Conservation (phyloP, 371 early-diverging fungal species). For the Synchytrium microbalum region DNA sequence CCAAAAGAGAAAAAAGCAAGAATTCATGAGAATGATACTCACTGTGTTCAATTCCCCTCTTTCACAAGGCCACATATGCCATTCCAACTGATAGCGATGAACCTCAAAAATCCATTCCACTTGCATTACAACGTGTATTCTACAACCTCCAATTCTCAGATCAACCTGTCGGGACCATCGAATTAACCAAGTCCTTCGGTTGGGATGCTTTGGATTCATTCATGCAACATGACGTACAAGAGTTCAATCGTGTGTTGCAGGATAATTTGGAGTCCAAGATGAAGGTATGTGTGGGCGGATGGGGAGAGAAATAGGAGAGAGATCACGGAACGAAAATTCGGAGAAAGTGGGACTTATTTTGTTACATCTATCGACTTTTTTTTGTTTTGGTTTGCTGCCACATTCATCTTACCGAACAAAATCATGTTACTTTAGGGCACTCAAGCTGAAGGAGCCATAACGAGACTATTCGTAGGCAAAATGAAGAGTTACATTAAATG, state of each 20-base stretch:
- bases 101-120: slow-evolving; percentile 72
- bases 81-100: slow-evolving; percentile 86
- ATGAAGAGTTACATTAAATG: slow-evolving; percentile 94
- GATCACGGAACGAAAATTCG: too few relatives aligned
- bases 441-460: slow-evolving; percentile 84
- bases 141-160: slow-evolving; percentile 72
- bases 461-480: slow-evolving; percentile 84
- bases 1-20: background rate
- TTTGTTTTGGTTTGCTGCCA: slow-evolving; percentile 12
- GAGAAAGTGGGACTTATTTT: too few relatives aligned
- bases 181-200: slow-evolving; percentile 93
- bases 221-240: slow-evolving; percentile 96
- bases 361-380: background rate
- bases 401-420: too few relatives aligned
- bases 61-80: slow-evolving; percentile 58
- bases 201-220: slow-evolving; percentile 94
- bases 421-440: slow-evolving; percentile 53
- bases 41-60: background rate
- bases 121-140: slow-evolving; percentile 94
- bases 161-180: slow-evolving; percentile 77
- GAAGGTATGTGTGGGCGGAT: slow-evolving; percentile 59
- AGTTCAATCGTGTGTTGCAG: slow-evolving; percentile 92
- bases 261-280: slow-evolving; percentile 93
- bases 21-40: background rate
- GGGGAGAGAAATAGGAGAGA: too few relatives aligned